phyloP scores from a whole-genome alignment of 2,329 filamentous ascomycete genomes.

The Cordyceps cateniannulata region DNA sequence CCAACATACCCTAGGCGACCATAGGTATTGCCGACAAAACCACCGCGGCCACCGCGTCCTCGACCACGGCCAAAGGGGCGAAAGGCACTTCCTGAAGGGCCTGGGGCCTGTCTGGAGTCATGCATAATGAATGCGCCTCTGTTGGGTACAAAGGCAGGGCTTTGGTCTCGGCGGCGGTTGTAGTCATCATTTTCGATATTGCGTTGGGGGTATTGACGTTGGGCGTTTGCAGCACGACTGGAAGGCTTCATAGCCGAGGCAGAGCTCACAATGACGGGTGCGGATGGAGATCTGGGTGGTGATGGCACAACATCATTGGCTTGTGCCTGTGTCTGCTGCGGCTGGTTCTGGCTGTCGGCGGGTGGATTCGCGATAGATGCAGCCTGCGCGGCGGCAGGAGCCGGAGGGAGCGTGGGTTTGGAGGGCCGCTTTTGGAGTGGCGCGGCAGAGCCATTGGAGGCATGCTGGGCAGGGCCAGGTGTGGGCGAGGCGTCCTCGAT shows the following conservation, averaged over 20 bases:
- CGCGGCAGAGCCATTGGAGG: constrained; percentile 36
- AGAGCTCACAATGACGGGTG: constrained; percentile 50
- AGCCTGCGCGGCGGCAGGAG: background rate
- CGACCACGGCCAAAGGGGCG: constrained; percentile 62
- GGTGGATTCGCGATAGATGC: background rate
- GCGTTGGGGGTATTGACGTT: constrained; percentile 43
- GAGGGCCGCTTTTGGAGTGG: constrained; percentile 25
- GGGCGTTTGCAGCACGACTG: constrained; percentile 49
- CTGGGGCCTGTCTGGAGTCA: constrained; percentile 75
- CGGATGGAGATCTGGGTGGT: constrained; percentile 34
- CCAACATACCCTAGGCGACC: constrained; percentile 57
- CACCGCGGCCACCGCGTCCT: constrained; percentile 56
- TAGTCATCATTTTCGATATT: constrained; percentile 82
- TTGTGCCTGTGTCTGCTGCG: background rate
- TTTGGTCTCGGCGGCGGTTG: constrained; percentile 77
- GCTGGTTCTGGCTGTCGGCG: background rate
- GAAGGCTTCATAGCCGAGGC: constrained; percentile 45
- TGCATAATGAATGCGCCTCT: constrained; percentile 96
- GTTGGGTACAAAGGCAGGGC: constrained; percentile 91
- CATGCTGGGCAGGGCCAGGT: constrained; percentile 34
- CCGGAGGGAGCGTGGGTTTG: background rate
- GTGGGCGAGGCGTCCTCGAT: constrained; percentile 51
- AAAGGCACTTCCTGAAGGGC: constrained; percentile 72
- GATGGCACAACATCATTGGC: constrained; percentile 23
- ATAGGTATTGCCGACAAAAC: constrained; percentile 46